Evolutionary conservation across 164 flowering plant genomes (phyloP), one percentile per base, ranked within the genome.

Genomic region (Chloranthus sessilifolius): DNA sequence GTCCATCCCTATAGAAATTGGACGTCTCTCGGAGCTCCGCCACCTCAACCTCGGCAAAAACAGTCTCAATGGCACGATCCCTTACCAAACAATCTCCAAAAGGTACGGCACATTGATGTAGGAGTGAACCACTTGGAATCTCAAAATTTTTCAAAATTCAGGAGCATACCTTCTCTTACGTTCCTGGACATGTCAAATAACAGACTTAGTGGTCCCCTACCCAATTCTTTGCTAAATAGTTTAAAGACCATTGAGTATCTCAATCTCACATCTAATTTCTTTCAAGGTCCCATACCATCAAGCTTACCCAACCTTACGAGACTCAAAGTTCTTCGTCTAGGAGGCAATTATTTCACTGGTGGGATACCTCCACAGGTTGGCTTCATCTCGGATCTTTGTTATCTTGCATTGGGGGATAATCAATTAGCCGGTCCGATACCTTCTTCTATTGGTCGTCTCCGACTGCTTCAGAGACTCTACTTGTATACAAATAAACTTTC

Each of bases 101-200:
- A 67, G 63, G 51, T 67, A 16, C 39, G 60, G 60, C 4, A 26
- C 20, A 31, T 67, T 6, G 19, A 67, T 34, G 47, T 65, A 11
- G 56, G 23, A 3, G 56, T 27, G 14, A 65, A 65, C 43, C 55
- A 50, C 29, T 50, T 65, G 1, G 6, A 3, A 11, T 45, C 49
- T 31, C 71, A 66, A 11, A 60, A 67, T 31, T 45, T 48, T 10
- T 4, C 9, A 37, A 47, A 29, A 9, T 53, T 33, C 21, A 25
- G 3, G 16, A 56, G 63, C 19, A 47, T 67, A 60, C 25, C 62
- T 9, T 48, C 63, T 33, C 36, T 67, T 33, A 67, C 67, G 1
- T 29, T 36, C 33, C 24, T 67, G 44, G 71, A 62, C 36, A n/a
- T 67, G 34, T 38, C 49, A 0, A 28, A 34, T 0, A 67, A 67